Percentiles rank a stretch among this genome's conserved stretches.
Conservation (phyloP, 805 yeast genomes). For the Hermanozyma aechmeae region DNA sequence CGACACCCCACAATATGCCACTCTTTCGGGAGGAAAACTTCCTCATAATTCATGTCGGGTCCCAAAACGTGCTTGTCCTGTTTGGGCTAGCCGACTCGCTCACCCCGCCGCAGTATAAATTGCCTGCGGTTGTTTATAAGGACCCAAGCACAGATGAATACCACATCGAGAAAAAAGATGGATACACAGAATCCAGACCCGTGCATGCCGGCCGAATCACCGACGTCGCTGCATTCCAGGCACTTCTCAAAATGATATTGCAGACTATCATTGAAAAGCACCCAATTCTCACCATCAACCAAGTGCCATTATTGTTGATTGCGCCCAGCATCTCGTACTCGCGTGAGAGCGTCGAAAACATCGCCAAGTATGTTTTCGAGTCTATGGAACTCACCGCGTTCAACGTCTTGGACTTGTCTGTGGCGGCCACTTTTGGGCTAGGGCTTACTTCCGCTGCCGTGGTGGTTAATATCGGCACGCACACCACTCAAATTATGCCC, state of each 20-base stretch:
- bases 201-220: conserved; percentile 54
- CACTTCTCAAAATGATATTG: conserved; percentile 38
- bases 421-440: conserved; percentile 68
- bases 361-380: conserved; percentile 73
- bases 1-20: conserved; percentile 19
- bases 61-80: conserved; percentile 62
- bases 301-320: conserved; percentile 63
- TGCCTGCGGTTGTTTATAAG: conserved; percentile 71
- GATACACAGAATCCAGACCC: conserved; percentile 46
- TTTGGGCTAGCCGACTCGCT: conserved; percentile 73
- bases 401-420: conserved; percentile 55
- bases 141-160: conserved; percentile 28
- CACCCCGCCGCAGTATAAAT: conserved; percentile 62
- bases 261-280: conserved; percentile 28
- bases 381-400: conserved; percentile 63
- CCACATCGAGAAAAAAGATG: conserved; percentile 20
- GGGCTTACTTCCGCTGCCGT: conserved; percentile 56
- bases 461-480: conserved; percentile 74
- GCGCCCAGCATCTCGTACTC: conserved; percentile 61
- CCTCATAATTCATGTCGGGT: conserved; percentile 70
- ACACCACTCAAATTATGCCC: conserved; percentile 69
- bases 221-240: conserved; percentile 63
- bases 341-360: conserved; percentile 51
- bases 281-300: conserved; percentile 44
- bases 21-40: conserved; percentile 36